Conservation (phyloP, 83 land plant genomes). For the Larix sibirica region DNA sequence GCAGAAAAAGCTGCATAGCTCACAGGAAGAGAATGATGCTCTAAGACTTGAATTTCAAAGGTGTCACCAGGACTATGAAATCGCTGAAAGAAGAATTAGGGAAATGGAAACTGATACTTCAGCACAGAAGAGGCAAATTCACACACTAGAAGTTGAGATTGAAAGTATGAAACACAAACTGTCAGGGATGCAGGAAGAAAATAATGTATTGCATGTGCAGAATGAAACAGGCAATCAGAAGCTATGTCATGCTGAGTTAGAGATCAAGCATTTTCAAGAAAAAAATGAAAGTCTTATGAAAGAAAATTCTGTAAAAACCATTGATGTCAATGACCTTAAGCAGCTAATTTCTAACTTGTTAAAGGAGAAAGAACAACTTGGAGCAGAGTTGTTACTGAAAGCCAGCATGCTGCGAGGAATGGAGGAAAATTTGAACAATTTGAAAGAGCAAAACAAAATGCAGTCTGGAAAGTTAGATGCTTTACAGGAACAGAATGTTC, state of each 20-base stretch:
- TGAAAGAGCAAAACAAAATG: not conserved
- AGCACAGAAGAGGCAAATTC: not conserved
- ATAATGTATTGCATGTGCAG: not conserved
- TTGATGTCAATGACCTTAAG: not conserved
- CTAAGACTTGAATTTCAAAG: not conserved
- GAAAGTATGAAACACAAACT: slow-evolving; percentile 8
- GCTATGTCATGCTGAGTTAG: not conserved
- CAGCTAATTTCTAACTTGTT: not conserved
- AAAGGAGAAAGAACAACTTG: slow-evolving; percentile 14
- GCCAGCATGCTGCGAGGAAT: not conserved
- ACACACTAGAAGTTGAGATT: slow-evolving; percentile 4
- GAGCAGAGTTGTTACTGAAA: slow-evolving; percentile 3
- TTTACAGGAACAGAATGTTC: slow-evolving; percentile 2
- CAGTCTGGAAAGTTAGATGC: not conserved
- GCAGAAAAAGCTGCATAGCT: not conserved
- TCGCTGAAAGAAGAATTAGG: not conserved
- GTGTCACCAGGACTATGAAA: not conserved
- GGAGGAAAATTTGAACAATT: not conserved
- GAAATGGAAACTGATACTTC: not conserved
- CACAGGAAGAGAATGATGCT: slow-evolving; percentile 16
- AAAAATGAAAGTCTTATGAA: not conserved
- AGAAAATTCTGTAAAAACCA: not conserved
- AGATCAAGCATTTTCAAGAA: slow-evolving; percentile 6
- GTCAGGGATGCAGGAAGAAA: not conserved
- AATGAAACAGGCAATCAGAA: slow-evolving; percentile 7